These are phyloP conservation scores for Sphaerobolus stellatus DNA, from an alignment of 1,284 basidiomycete genomes.

Conservation along the genomic window DNA sequence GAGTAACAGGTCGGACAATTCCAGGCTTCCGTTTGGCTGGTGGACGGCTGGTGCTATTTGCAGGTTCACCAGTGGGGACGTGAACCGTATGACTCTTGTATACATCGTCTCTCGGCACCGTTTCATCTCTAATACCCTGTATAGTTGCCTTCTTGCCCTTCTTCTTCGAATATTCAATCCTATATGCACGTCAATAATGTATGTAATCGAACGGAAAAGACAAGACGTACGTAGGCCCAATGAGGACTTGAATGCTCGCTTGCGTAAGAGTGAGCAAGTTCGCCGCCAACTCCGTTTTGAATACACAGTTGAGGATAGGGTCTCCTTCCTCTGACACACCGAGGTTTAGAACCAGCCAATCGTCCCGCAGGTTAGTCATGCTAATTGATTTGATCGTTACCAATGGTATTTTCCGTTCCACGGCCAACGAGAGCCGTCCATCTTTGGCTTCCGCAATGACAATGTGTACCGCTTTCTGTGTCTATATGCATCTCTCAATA, in stretches of 20 bases:
- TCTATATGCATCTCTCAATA: slow-evolving; percentile 48
- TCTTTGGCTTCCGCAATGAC: slow-evolving; percentile 71
- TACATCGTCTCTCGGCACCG: slow-evolving; percentile 73
- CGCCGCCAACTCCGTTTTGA: slow-evolving; percentile 95
- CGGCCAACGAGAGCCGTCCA: slow-evolving; percentile 56
- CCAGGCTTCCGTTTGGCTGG: slow-evolving; percentile 87
- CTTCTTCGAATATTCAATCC: slow-evolving; percentile 92
- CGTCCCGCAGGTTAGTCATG: slow-evolving; percentile 89
- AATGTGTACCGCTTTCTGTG: slow-evolving; percentile 87
- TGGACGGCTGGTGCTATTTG: slow-evolving; percentile 79
- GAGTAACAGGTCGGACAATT: slow-evolving; percentile 77
- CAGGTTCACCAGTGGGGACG: slow-evolving; percentile 85
- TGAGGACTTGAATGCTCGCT: slow-evolving; percentile 71
- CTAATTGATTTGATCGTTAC: slow-evolving; percentile 84
- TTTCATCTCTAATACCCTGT: slow-evolving; percentile 89
- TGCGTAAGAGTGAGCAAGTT: slow-evolving; percentile 82
- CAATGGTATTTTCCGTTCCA: slow-evolving; percentile 90
- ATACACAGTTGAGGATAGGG: slow-evolving; percentile 85
- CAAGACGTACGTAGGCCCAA: slow-evolving; percentile 70
- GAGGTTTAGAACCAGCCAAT: slow-evolving; percentile 87
- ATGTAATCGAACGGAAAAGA: slow-evolving; percentile 4
- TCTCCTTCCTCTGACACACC: slow-evolving; percentile 90
- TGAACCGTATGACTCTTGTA: slow-evolving; percentile 96
- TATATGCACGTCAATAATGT: slow-evolving; percentile 32
- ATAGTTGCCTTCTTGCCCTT: slow-evolving; percentile 93